Conservation (phyloP, 352 stramenopile species). For the Phytophthora tubulina region DNA sequence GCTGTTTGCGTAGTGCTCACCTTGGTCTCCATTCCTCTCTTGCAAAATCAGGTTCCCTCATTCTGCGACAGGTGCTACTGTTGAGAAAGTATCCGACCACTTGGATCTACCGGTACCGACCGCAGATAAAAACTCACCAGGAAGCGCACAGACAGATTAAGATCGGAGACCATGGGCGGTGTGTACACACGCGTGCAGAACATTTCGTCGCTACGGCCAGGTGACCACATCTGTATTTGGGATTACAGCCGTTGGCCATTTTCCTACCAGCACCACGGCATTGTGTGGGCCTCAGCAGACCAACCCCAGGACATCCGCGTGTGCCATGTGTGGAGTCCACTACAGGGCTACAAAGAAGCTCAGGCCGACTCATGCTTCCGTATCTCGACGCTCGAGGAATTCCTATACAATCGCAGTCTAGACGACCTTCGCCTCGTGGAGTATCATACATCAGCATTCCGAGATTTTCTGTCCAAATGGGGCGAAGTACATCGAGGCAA, state of each 20-base stretch:
- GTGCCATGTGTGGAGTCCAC: slow-evolving; percentile 79
- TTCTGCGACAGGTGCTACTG: slow-evolving; percentile 34
- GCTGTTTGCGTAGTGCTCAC: not conserved
- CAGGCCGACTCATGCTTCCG: slow-evolving; percentile 82
- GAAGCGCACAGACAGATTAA: not conserved
- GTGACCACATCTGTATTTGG: slow-evolving; percentile 83
- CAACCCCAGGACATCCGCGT: slow-evolving; percentile 60
- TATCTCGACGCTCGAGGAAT: slow-evolving; percentile 79
- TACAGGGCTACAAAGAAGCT: slow-evolving; percentile 60
- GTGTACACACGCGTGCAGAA: slow-evolving; percentile 74
- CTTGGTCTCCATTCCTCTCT: slow-evolving; percentile 23
- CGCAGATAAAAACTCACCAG: slow-evolving; percentile 16
- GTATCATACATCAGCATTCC: slow-evolving; percentile 76
- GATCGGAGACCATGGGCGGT: slow-evolving; percentile 50
- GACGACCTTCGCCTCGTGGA: slow-evolving; percentile 68
- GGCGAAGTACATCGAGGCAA: slow-evolving; percentile 78
- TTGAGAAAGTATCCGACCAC: slow-evolving; percentile 3
- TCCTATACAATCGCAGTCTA: slow-evolving; percentile 67
- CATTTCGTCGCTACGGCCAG: slow-evolving; percentile 65
- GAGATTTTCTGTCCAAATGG: slow-evolving; percentile 74
- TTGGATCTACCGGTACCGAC: not conserved
- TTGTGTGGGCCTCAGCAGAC: slow-evolving; percentile 70
- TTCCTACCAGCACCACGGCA: slow-evolving; percentile 81
- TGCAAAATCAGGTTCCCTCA: slow-evolving; percentile 33
- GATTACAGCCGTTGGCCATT: slow-evolving; percentile 81